Percentiles rank a stretch among this genome's conserved stretches.
These are phyloP conservation scores for Phytopythium delawarense DNA, from an alignment of 352 stramenopile genomes.

Conservation along the genomic window DNA sequence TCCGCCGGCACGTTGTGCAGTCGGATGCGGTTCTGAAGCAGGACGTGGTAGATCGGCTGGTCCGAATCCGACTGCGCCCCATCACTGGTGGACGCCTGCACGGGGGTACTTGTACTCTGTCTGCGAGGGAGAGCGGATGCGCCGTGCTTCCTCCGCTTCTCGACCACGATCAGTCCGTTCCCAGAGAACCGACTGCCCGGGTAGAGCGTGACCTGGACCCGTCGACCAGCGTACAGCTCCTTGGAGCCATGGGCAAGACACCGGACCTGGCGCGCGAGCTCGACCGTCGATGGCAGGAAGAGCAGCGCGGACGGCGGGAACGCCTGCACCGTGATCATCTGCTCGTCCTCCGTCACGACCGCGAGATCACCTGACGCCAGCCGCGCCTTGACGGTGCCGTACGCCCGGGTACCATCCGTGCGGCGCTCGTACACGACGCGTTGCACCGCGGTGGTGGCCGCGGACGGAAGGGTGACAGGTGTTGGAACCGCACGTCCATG, in stretches of 20 bases:
- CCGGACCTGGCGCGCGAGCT: constrained; percentile 47
- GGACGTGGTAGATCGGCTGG: constrained; percentile 44
- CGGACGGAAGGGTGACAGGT: constrained; percentile 3
- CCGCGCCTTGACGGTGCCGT: constrained; percentile 53
- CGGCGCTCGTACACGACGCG: constrained; percentile 47
- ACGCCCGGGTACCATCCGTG: constrained; percentile 34
- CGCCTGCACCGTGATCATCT: constrained; percentile 56
- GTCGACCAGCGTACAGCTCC: constrained; percentile 56
- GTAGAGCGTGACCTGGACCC: constrained; percentile 72
- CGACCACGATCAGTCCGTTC: constrained; percentile 53
- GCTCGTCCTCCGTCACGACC: constrained; percentile 54
- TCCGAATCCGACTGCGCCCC: constrained; percentile 8
- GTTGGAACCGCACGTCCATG: constrained; percentile 13
- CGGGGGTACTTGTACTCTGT: not conserved
- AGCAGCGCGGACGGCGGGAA: constrained; percentile 37
- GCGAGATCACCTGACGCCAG: constrained; percentile 43
- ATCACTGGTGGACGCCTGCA: no score
- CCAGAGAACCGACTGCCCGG: constrained; percentile 64
- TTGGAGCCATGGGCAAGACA: constrained; percentile 40
- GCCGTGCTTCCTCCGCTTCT: constrained; percentile 6
- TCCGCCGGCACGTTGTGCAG: constrained; percentile 63
- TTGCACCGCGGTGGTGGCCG: not conserved
- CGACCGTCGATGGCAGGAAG: constrained; percentile 50
- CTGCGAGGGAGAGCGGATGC: no score
- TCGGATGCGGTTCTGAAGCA: constrained; percentile 64